Evolutionary conservation across 805 yeast species (phyloP), one percentile per base, ranked within the genome.

Genomic region (Starmerella etchellsii): DNA sequence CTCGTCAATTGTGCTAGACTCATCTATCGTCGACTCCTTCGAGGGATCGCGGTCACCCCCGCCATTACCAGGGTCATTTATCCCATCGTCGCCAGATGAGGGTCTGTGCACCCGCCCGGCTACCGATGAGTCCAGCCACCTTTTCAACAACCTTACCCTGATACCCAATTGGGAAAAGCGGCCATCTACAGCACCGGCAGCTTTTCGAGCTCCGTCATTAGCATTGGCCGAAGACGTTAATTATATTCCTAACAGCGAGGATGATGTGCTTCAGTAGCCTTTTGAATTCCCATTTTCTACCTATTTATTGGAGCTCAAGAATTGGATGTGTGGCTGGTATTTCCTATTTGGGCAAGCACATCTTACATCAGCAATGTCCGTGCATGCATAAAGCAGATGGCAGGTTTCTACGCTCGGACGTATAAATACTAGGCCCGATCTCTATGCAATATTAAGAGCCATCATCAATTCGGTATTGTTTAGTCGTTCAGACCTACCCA

Each of bases 181-280:
- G 9, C 26, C 35, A 6, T 31, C 21, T 9, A 7, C 20, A 16
- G 8, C 22, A 9, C 34, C 22, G 11, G 34, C 22, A 22, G 23
- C 21, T 31, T 9, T 22, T 8, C 21, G 9, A 15, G 23, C 34
- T 19, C 11, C 14, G 22, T 22, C n/a, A n/a, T n/a, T n/a, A n/a
- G n/a, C n/a, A n/a, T n/a, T 10, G 21, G 5, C 21, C 6, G 39
- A 29, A 13, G 26, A 13, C 14, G 35, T 16, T 15, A 15, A 16
- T 15, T 30, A 30, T 15, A 30, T 44, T 6, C 46, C 44, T 1
- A 44, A 41, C 29, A 44, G 48, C 36, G 45, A 44, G 29, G 29
- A 34, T 4, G 48, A 44, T 25, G 21, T 10, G 7, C 25, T 10
- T 23, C n/a, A n/a, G n/a, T n/a, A n/a, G n/a, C n/a, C n/a, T n/a